Base-by-base conservation (phyloP, 1,139 yeast species). In the Pichia terricola region DNA sequence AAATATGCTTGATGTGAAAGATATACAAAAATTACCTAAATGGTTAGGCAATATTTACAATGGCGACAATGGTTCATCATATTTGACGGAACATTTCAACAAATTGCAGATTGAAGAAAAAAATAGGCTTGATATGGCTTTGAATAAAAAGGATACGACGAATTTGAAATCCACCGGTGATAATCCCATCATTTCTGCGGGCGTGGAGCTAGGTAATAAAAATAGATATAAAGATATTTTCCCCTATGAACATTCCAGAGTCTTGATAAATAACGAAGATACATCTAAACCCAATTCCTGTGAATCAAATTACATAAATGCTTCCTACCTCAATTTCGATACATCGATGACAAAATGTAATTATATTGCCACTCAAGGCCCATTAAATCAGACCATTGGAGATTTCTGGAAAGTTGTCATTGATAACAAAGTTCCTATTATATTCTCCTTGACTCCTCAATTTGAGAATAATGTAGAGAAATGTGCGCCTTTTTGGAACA, bases 331-430 rank as follows among this genome's bases (percentile, higher is more conserved):
- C 28, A 52, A 55, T 6, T 63, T 64, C 26, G 33, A 30, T 30
- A 8, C 33, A 11, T 46, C 58, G 4, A 46, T 41, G 4, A 53
- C 64, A 3, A 50, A 56, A 9, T 54, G 51, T 22, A 66, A 64
- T 44, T 72, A 69, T 51, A 71, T 75, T 50, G 81, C 80, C 3
- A 69, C 79, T 0, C 81, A 76, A 49, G 80, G 80, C 11, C 81
- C 81, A 3, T 54, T 76, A 42, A 58, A 62, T 34, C 73, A 69
- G 44, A 76, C 81, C 0, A 67, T 71, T 49, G 80, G 80, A 2
- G 81, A 76, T 56, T 75, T 76, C 51, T 76, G 79, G 77, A 72
- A 70, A 50, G 66, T 73, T 45, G 61, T 73, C 5, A 58, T 69
- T 37, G 69, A 72, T 50, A 68, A 71, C 48, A 56, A 62, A 32